Evolutionary conservation across 768 basidiomycete genomes (phyloP), one percentile per base, ranked within the genome.

Genomic region (Termitomyces sp.): DNA sequence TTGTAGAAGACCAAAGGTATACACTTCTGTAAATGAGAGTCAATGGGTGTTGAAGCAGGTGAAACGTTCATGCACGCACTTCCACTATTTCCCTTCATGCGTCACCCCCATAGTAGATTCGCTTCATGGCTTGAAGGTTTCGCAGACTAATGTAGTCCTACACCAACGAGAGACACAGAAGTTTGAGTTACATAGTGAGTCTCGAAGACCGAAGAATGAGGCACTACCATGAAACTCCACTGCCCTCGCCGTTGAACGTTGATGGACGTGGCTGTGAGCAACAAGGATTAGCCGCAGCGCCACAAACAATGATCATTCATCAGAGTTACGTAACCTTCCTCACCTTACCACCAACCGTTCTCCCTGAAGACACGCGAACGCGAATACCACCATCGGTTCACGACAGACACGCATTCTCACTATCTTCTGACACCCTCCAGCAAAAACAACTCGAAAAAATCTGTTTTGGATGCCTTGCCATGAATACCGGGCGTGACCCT

Each of bases 301-400:
- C 54, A 55, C 54, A 55, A 55, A 55, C 24, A 55, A 38, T n/a
- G n/a, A n/a, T 22, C 46, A 15, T 40, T n/a, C 32, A 32, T 18
- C 18, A 50, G 28, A 11, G 22, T 54, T 54, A 54, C 38, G 38
- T 54, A 54, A 39, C 38, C 7, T 16, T 38, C 12, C 36, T 38
- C 15, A 36, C 7, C 12, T 22, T 3, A 22, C 35, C 13, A 22
- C 22, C 15, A 22, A 36, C 11, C 13, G 35, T 18, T 28, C 12
- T 28, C n/a, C 18, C 36, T 8, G 2, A n/a, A 42, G 24, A 18
- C 24, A 24, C 8, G 1, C 16, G 6, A 28, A 24, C 8, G 1
- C 16, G 6, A 28, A 54, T 9, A 54, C 12, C 11, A 4, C 7
- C 11, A 12, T n/a, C 54, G 54, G 54, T 13, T 42, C 4, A n/a